Evolutionary conservation across 2,329 filamentous ascomycete species (phyloP), one percentile per base, ranked within the genome.

Genomic region (Diaporthe australafricana): DNA sequence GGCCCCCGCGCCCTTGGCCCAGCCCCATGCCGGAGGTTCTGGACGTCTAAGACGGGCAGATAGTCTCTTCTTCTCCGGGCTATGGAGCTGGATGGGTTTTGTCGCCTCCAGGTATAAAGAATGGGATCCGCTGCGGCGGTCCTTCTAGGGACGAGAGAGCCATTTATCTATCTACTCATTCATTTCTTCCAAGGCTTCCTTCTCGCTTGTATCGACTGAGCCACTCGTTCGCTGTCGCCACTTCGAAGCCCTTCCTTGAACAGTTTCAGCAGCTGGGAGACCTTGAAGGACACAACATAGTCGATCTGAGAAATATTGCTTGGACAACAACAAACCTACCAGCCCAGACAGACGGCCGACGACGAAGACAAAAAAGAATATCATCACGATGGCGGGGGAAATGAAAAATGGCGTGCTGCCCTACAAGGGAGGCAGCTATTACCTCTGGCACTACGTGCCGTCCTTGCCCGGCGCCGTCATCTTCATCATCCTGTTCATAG

Each of bases 401-500:
- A 12, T 32, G 5, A 50, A 42, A 20, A 20, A 82, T 82, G 80
- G 75, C 78, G 7, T 82, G 25, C 73, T 80, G 53, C 77, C 81
- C 8, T 78, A 79, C 70, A 74, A 74, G 48, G 62, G 42, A 7
- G 77, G 74, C 22, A 63, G 12, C 66, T 81, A 80, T 66, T 83
- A 81, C 72, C 78, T 84, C 12, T 82, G 80, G 80, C 72, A 77
- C 55, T 82, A 82, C 57, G 60, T 77, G 8, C 85, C 87, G 0
- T 85, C 83, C 1, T 65, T 87, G 4, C 79, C 82, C 0, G 84
- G 82, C 0, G 85, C 84, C 8, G 75, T 85, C 42, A 77, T 85
- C 5, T 87, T 87, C 71, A 75, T 80, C 7, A 70, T 83, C 27
- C 74, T 88, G 4, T 88, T 88, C 76, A 57, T 75, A 8, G 42